Base-by-base conservation (phyloP, 495 filamentous ascomycete species). In the Glonium stellatum region DNA sequence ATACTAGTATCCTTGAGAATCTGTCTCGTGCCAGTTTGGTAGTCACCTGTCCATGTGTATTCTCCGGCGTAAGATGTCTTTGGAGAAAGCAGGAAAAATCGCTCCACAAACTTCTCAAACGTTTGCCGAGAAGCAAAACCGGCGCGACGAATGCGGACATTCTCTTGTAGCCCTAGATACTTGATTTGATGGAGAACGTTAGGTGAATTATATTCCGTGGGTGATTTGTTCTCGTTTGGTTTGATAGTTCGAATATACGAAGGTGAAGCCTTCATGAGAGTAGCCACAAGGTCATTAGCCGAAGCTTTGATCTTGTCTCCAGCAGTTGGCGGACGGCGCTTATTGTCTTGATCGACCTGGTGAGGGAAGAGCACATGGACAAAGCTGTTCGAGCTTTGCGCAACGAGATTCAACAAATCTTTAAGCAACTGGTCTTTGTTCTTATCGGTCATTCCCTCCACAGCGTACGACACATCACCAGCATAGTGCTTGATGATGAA, bases 401-500 rank as follows among this genome's bases (percentile, higher is more conserved):
- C 87, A 65, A 95, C 87, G 42, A 99, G 79, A 68, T 90, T 92
- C 54, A 97, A 80, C 34, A 99, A 75, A 65, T 96, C 95, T 76
- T 97, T 99, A 51, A 97, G 77, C 51, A 99, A 79, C 70, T 93
- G 90, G 67, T 99, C 95, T 79, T 97, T 99, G 80, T 97, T 99
- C 79, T 97, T 99, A 69, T 99, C 95, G 3, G 95, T 99, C 82
- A 99, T 99, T 55, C 95, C 95, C 41, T 93, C 88, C 25, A 99
- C 83, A 15, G 88, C 87, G 73, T 99, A 99, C 67, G 83, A 88
- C 61, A 99, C 95, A 75, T 99, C 95, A 74, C 95, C 95, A 55
- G 95, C 95, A 67, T 99, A 99, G 72, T 99, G 95, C 77, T 97
- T 99, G 74, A 99, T 86, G 62, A 99, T 90, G 74, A 99, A 99